These are phyloP conservation scores for Wilhelminamyces savonicus DNA, from an alignment of 805 yeast species.

Conservation along the genomic window DNA sequence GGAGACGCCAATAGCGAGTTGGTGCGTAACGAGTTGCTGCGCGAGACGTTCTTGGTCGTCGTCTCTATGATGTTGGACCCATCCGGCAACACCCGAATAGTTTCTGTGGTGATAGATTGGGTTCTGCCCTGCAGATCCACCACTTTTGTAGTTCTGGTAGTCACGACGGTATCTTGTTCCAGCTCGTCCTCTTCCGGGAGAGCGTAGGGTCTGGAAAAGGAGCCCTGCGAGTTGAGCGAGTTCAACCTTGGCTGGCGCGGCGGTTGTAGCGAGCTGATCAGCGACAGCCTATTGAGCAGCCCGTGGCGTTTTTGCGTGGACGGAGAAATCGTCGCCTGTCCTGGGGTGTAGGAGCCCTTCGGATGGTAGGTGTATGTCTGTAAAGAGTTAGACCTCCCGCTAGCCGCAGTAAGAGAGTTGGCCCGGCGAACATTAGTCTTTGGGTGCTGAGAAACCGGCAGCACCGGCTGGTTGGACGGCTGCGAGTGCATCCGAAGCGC, in stretches of 20 bases:
- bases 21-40: slow-evolving; percentile 17
- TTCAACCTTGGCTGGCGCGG: slow-evolving; percentile 4
- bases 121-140: slow-evolving; percentile 35
- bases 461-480: slow-evolving; percentile 1
- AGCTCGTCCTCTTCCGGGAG: slow-evolving; percentile 13
- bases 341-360: slow-evolving; percentile 31
- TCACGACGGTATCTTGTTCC: slow-evolving; percentile 19
- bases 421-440: slow-evolving; percentile 7
- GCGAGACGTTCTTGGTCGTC: slow-evolving; percentile 33
- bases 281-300: no score
- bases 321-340: no score
- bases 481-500: slow-evolving; percentile 30
- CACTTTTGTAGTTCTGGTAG: slow-evolving; percentile 38
- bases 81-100: slow-evolving; percentile 31
- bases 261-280: slow-evolving; percentile 4
- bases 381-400: slow-evolving; percentile 25
- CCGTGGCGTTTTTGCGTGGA: no score
- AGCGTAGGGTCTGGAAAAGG: slow-evolving; percentile 2
- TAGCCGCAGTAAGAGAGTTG: slow-evolving; percentile 14
- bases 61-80: slow-evolving; percentile 39
- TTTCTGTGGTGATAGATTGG: slow-evolving; percentile 32
- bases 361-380: slow-evolving; percentile 33
- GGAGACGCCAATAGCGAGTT: slow-evolving; percentile 14
- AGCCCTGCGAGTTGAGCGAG: neutral
- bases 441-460: slow-evolving; percentile 2